A percentile compares a stretch with the other conserved stretches of the same genome.
Conservation (phyloP, 805 yeast species). For the Hanseniaspora occidentalis region DNA sequence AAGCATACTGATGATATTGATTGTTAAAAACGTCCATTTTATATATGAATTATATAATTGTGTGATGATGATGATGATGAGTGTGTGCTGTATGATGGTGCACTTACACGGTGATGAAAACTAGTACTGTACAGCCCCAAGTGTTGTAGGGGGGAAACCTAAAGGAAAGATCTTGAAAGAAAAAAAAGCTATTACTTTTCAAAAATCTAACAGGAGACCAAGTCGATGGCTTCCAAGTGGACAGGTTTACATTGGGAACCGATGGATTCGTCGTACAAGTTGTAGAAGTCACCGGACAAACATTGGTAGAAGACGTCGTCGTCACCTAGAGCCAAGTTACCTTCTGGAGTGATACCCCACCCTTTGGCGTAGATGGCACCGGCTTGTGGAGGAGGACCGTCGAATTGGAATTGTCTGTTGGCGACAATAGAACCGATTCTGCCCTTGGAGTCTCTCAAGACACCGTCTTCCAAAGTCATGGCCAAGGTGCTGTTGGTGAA, state of each 20-base stretch:
- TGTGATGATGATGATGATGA: neutral
- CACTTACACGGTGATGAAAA: too few relatives aligned
- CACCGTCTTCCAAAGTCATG: conserved; percentile 36
- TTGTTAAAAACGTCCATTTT: conserved; percentile 1
- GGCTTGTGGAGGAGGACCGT: conserved; percentile 70
- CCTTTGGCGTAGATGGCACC: conserved; percentile 54
- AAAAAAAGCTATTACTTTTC: neutral
- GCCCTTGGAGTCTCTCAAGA: conserved; percentile 41
- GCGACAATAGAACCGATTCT: conserved; percentile 64
- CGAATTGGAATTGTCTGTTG: conserved; percentile 67
- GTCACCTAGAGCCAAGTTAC: conserved; percentile 47
- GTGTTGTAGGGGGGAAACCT: too few relatives aligned
- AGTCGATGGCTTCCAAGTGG: conserved; percentile 36
- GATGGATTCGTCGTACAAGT: conserved; percentile 44
- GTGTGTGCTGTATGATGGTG: too few relatives aligned
- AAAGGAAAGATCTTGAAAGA: too few relatives aligned
- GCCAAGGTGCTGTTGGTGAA: conserved; percentile 30
- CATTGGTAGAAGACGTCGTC: conserved; percentile 51
- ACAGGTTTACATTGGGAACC: conserved; percentile 48
- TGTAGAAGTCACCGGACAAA: conserved; percentile 53
- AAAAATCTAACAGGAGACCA: conserved; percentile 32
- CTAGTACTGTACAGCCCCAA: too few relatives aligned
- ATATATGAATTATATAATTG: neutral
- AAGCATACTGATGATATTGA: too few relatives aligned
- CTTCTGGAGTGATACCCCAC: conserved; percentile 43